Percentiles rank a stretch among this genome's conserved stretches.
Evolutionary conservation across 495 filamentous ascomycete genomes (phyloP).

Genomic region (Talaromyces stipitatus): DNA sequence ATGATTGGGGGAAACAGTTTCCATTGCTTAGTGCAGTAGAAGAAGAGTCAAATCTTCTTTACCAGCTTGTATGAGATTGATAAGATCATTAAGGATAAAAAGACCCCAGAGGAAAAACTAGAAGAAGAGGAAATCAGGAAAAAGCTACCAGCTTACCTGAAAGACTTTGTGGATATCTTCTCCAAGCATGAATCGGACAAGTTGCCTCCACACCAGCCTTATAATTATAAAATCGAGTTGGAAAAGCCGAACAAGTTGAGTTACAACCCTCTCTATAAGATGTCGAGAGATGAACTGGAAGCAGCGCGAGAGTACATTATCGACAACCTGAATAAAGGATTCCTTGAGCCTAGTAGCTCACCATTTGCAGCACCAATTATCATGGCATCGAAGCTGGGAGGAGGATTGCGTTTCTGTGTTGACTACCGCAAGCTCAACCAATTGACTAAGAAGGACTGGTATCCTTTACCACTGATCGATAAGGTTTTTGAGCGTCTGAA

Average conservation of each 20-base stretch:
- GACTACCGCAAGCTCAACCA: slow-evolving; percentile 38
- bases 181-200: background rate
- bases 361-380: slow-evolving; percentile 21
- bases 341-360: slow-evolving; percentile 12
- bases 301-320: slow-evolving; percentile 10
- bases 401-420: slow-evolving; percentile 31
- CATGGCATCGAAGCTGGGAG: slow-evolving; percentile 24
- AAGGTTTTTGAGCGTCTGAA: slow-evolving; percentile 25
- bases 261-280: slow-evolving; percentile 13
- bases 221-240: slow-evolving; percentile 10
- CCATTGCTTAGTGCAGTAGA: background rate
- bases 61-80: slow-evolving; percentile 1
- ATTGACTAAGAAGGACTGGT: slow-evolving; percentile 33
- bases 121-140: background rate
- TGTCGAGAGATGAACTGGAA: slow-evolving; percentile 17
- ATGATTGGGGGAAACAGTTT: background rate
- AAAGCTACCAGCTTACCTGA: no score
- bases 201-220: slow-evolving; percentile 1
- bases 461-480: slow-evolving; percentile 37
- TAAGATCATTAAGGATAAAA: background rate
- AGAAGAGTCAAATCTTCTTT: slow-evolving; percentile 1
- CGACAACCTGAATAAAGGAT: slow-evolving; percentile 14
- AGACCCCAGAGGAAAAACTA: background rate
- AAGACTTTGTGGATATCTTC: background rate
- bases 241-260: slow-evolving; percentile 4